Evolutionary conservation across 768 basidiomycete species (phyloP), one percentile per base, ranked within the genome.

Genomic region (Termitomyces titanicus): DNA sequence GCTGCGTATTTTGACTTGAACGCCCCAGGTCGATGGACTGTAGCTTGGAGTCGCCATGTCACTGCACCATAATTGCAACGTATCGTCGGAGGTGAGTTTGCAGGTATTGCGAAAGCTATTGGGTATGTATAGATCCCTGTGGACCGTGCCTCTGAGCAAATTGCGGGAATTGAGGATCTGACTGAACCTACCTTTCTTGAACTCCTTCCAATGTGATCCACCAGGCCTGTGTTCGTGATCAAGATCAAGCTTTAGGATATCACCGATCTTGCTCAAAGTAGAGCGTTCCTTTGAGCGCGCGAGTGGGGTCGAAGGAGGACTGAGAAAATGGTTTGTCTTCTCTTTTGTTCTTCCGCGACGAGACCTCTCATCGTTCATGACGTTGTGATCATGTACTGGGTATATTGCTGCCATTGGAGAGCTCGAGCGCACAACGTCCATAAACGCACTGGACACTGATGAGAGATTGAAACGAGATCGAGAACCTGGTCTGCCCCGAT

Each of bases 121-220:
- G 96, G 96, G 70, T 93, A 98, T 17, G 88, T 92, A 68, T 98
- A 98, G 5, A 85, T 89, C 18, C 94, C 94, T 91, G 61, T 31
- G 56, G n/a, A 11, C 40, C 31, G 55, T 50, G n/a, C 34, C 29
- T 39, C 42, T 52, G 46, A 27, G 24, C 17, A 10, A 37, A 7
- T 50, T 8, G 17, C 27, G 39, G 20, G 8, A 37, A 10, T 5
- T 50, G 25, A 49, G 24, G 47, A 25, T 18, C 11, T 8, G 29
- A 38, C 51, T 33, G 40, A 37, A 69, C 75, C 37, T 51, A 89
- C 94, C 94, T 73, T 89, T 85, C 63, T 86, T 83, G 69, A 96
- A 96, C 68, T 95, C 88, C 66, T 88, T 87, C 92, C 93, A 98
- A 5, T 79, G 77, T 48, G 79, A 72, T 12, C 74, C 75, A 4